Base-by-base conservation (phyloP, 2,329 filamentous ascomycete species). In the Scleromitrula shiraiana region DNA sequence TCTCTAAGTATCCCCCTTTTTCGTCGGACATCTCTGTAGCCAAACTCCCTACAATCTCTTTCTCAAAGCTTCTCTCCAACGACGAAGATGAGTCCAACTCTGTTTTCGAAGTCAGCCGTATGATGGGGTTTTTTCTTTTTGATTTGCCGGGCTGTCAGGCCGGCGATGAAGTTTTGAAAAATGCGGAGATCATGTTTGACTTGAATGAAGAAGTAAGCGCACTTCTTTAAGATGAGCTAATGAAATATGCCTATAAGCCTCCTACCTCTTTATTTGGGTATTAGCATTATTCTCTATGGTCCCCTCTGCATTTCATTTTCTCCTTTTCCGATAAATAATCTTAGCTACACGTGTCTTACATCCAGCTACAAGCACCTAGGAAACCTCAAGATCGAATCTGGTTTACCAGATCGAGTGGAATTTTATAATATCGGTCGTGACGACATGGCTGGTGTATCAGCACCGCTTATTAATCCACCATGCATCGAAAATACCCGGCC, bases 361-460 rank as follows among this genome's bases (percentile, higher is more conserved):
- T 9, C n/a, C 24, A 43, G 41, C 10, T 43, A 43, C n/a, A 43
- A 43, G 19, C 41, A 27, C 10, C 14, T 43, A n/a, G 41, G 41
- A 3, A 33, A 43, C 5, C 41, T 33, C 20, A 43, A 43, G n/a
- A 43, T 43, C 36, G 41, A 22, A 12, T n/a, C 23, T 9, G 10
- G 12, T 5, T n/a, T n/a, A n/a, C 20, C 29, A 43, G 41, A 43
- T 17, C 20, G 41, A 33, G 41, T 43, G 9, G 41, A 43, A 30
- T 30, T 43, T 2, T 43, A 43, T 12, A 22, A 30, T 5, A 43
- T 40, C 2, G 36, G 35, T 22, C 23, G 35, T 8, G 41, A 43
- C n/a, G 41, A 43, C 10, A 43, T 43, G 36, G n/a, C 27, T 36
- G 41, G 41, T 17, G 29, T 15, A 24, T 46, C 44, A 4, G 41